phyloP scores from a whole-genome alignment of 2,329 filamentous ascomycete species.

The Balansia obtecta region DNA sequence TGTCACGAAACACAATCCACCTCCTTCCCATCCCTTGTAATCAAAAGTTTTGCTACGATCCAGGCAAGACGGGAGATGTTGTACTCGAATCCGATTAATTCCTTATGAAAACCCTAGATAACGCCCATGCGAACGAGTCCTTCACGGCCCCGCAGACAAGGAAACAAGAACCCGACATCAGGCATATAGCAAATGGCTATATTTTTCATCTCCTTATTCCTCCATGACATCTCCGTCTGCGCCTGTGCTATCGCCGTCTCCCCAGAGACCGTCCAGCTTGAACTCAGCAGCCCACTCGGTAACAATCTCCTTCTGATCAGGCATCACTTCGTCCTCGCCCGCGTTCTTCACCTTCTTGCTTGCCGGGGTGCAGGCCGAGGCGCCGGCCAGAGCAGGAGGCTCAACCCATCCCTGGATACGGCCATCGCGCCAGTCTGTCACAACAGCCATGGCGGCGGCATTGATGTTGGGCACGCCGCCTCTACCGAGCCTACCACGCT shows the following conservation, averaged over 20 bases:
- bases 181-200: background rate
- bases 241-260: constrained; percentile 37
- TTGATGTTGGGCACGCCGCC: constrained; percentile 84
- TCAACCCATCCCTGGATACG: constrained; percentile 88
- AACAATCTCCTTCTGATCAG: constrained; percentile 76
- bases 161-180: background rate
- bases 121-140: constrained; percentile 1
- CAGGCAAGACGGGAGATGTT: background rate
- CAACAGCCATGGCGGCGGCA: constrained; percentile 80
- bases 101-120: background rate
- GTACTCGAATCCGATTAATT: background rate
- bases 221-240: constrained; percentile 36
- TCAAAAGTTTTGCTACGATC: no score
- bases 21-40: no score
- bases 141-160: background rate
- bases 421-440: constrained; percentile 94
- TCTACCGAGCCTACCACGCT: constrained; percentile 76
- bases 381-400: constrained; percentile 54
- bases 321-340: constrained; percentile 32
- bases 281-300: constrained; percentile 91
- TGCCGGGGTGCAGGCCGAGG: constrained; percentile 18
- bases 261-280: constrained; percentile 87
- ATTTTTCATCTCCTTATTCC: constrained; percentile 23
- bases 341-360: constrained; percentile 22
- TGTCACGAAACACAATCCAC: no score